A percentile compares a stretch with the other conserved stretches of the same genome.
phyloP scores from a whole-genome alignment of 2,329 filamentous ascomycete species.

The Xylaria digitata region DNA sequence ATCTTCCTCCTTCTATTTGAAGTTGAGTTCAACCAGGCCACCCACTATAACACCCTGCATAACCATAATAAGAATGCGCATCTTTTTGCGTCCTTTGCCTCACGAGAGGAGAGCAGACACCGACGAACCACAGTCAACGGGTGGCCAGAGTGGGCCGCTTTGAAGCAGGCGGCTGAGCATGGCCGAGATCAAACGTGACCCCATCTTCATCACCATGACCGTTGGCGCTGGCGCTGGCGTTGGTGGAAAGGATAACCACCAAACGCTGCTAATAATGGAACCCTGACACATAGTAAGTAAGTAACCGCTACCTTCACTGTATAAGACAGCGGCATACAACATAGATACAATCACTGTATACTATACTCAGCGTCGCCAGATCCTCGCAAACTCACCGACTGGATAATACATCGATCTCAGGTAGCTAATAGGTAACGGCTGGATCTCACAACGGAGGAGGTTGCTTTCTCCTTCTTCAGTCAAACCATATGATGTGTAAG shows the following conservation, averaged over 20 bases:
- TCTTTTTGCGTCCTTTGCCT: neutral
- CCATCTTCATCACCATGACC: slow-evolving; percentile 7
- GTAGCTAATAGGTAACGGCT: slow-evolving; percentile 22
- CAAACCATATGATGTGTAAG: neutral
- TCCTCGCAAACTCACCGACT: slow-evolving; percentile 10
- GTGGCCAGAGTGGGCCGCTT: slow-evolving; percentile 9
- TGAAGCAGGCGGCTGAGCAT: slow-evolving; percentile 23
- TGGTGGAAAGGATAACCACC: slow-evolving; percentile 13
- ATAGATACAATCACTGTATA: too few relatives aligned
- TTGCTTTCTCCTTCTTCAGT: slow-evolving; percentile 8
- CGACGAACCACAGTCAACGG: neutral
- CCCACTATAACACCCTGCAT: too few relatives aligned
- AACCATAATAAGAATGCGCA: too few relatives aligned
- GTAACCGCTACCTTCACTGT: neutral
- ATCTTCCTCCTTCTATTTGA: neutral
- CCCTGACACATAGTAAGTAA: neutral
- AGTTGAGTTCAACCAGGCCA: too few relatives aligned
- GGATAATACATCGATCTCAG: slow-evolving; percentile 8
- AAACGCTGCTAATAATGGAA: slow-evolving; percentile 15
- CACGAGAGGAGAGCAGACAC: slow-evolving; percentile 1
- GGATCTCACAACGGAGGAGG: slow-evolving; percentile 10
- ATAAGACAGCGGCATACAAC: too few relatives aligned
- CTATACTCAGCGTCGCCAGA: neutral
- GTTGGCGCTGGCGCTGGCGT: slow-evolving; percentile 12
- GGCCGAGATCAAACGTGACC: slow-evolving; percentile 17